phyloP scores from a whole-genome alignment of 2,329 filamentous ascomycete genomes.

The Fusarium newnesense region DNA sequence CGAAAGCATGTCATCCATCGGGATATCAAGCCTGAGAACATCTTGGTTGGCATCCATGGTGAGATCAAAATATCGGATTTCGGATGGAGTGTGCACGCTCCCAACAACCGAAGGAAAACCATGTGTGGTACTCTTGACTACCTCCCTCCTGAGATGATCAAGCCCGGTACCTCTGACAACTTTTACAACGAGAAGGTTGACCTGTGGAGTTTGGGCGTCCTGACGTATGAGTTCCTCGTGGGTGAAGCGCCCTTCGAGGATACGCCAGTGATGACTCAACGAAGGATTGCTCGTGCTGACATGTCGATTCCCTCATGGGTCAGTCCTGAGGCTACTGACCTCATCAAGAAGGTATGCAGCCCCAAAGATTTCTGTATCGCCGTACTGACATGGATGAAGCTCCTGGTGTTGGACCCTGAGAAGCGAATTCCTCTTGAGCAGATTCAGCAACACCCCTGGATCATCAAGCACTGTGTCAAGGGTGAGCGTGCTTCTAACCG shows the following conservation, averaged over 20 bases:
- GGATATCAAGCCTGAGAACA: slow-evolving; percentile 98
- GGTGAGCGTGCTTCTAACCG: slow-evolving; percentile 64
- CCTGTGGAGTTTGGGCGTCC: slow-evolving; percentile 92
- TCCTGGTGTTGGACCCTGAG: slow-evolving; percentile 91
- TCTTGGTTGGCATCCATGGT: slow-evolving; percentile 93
- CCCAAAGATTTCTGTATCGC: background rate
- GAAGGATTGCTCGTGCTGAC: slow-evolving; percentile 86
- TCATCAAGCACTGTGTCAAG: slow-evolving; percentile 90
- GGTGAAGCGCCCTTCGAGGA: slow-evolving; percentile 98
- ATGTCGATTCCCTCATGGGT: slow-evolving; percentile 94
- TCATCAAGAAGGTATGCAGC: slow-evolving; percentile 85
- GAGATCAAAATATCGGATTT: slow-evolving; percentile 99
- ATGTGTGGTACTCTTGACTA: slow-evolving; percentile 99
- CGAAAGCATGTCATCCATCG: slow-evolving; percentile 98
- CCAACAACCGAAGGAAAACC: slow-evolving; percentile 91
- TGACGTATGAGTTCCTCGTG: slow-evolving; percentile 96
- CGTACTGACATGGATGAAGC: slow-evolving; percentile 59
- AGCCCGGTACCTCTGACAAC: slow-evolving; percentile 81
- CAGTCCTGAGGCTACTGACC: slow-evolving; percentile 86
- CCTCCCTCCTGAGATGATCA: slow-evolving; percentile 97
- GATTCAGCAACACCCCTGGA: slow-evolving; percentile 93
- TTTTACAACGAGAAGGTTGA: slow-evolving; percentile 97
- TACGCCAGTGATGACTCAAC: slow-evolving; percentile 91
- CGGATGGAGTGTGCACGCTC: slow-evolving; percentile 97
- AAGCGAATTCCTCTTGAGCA: slow-evolving; percentile 92